Evolutionary conservation across 1,139 yeast genomes (phyloP).

Genomic region (Taphrina confusa): DNA sequence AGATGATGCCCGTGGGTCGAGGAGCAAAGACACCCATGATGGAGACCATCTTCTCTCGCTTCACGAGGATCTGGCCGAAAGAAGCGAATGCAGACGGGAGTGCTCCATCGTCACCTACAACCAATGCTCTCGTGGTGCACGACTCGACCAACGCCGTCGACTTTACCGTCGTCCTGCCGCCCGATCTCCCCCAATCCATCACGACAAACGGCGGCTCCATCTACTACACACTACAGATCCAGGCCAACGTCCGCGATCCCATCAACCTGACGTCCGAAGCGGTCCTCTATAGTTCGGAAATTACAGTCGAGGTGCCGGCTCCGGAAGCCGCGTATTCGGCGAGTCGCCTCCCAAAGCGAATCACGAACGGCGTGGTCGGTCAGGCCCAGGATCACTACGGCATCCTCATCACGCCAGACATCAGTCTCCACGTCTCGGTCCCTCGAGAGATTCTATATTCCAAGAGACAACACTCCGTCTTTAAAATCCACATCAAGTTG

Average conservation of each 20-base stretch:
- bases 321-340: constrained; percentile 32
- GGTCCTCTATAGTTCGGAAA: constrained; percentile 21
- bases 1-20: constrained; percentile 10
- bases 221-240: constrained; percentile 30
- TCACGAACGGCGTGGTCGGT: constrained; percentile 27
- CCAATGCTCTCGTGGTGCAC: constrained; percentile 18
- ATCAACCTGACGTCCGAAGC: constrained; percentile 2
- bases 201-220: constrained; percentile 23
- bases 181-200: constrained; percentile 30
- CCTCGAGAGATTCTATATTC: constrained; percentile 29
- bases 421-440: constrained; percentile 32
- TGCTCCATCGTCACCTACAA: constrained; percentile 1
- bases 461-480: constrained; percentile 18
- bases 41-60: constrained; percentile 20
- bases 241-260: constrained; percentile 11
- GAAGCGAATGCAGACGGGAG: constrained; percentile 1
- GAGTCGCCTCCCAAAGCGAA: constrained; percentile 21
- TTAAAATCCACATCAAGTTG: constrained; percentile 30
- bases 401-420: constrained; percentile 92
- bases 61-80: constrained; percentile 26
- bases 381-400: constrained; percentile 51
- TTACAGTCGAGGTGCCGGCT: constrained; percentile 24
- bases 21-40: constrained; percentile 15
- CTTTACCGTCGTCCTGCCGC: constrained; percentile 15
- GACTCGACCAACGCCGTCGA: constrained; percentile 11